Percentiles rank a stretch among this genome's conserved stretches.
These are phyloP conservation scores for Gigaspora rosea DNA, from an alignment of 192 early-diverging fungal genomes.

Conservation along the genomic window DNA sequence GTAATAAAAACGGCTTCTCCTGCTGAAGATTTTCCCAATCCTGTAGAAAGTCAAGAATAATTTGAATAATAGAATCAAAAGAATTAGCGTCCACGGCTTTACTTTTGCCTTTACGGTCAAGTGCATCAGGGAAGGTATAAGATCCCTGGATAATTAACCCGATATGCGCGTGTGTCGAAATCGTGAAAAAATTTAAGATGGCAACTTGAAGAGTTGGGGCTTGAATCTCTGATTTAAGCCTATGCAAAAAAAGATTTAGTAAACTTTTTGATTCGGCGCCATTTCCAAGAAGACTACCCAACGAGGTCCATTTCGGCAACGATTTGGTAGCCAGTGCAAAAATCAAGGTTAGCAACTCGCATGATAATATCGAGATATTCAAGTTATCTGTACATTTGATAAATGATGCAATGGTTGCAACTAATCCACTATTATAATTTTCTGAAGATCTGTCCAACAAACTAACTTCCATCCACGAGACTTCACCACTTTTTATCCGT, in stretches of 20 bases:
- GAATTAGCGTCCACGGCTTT: constrained; percentile 23
- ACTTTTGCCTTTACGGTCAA: constrained; percentile 31
- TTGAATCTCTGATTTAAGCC: constrained; percentile 34
- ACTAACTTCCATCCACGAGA: constrained; percentile 47
- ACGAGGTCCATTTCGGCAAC: constrained; percentile 41
- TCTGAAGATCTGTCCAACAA: constrained; percentile 48
- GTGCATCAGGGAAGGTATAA: constrained; percentile 34
- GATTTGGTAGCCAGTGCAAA: constrained; percentile 40
- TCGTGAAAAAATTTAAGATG: constrained; percentile 52
- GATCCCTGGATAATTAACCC: constrained; percentile 43
- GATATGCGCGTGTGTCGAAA: constrained; percentile 46
- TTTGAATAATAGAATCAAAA: constrained; percentile 40
- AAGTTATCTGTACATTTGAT: constrained; percentile 41
- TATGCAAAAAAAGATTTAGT: constrained; percentile 30
- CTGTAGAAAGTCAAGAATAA: constrained; percentile 45
- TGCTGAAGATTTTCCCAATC: constrained; percentile 36
- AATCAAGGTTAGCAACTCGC: constrained; percentile 49
- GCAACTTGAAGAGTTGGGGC: constrained; percentile 36
- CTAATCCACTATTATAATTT: constrained; percentile 40
- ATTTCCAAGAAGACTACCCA: constrained; percentile 52
- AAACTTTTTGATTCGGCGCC: constrained; percentile 45
- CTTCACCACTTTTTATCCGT: constrained; percentile 35
- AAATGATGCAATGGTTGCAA: constrained; percentile 42
- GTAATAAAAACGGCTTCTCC: constrained; percentile 42
- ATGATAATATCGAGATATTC: constrained; percentile 40